Percentiles rank a stretch among this genome's conserved stretches.
phyloP scores from a whole-genome alignment of 1,284 basidiomycete species.

The Phlebopus sp. region DNA sequence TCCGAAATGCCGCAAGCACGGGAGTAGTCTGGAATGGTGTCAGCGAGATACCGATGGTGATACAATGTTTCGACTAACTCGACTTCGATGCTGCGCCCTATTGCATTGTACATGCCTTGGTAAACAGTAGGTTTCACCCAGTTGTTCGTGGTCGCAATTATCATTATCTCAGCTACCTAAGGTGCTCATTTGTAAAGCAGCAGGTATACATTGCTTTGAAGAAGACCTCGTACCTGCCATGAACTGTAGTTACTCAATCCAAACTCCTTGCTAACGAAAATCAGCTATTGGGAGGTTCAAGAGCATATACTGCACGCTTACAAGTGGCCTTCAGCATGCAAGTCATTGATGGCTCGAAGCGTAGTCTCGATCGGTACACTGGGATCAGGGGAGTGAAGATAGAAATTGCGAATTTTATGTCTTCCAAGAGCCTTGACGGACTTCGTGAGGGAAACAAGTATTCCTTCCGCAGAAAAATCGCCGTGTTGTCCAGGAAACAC shows the following conservation, averaged over 20 bases:
- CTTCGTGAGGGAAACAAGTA: conserved; percentile 25
- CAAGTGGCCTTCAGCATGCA: conserved; percentile 42
- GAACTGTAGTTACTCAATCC: conserved; percentile 44
- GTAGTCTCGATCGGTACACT: conserved; percentile 34
- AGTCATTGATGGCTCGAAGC: conserved; percentile 35
- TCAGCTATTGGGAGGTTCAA: conserved; percentile 19
- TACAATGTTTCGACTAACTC: conserved; percentile 24
- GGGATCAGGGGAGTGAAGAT: conserved; percentile 31
- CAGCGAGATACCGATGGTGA: not conserved
- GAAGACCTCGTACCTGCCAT: conserved; percentile 35
- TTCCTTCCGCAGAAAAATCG: conserved; percentile 21
- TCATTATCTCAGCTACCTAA: conserved; percentile 37
- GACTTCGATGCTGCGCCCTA: conserved; percentile 41
- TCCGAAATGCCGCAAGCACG: conserved; percentile 60
- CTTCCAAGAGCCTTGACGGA: conserved; percentile 24
- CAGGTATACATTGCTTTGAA: not conserved
- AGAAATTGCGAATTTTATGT: conserved; percentile 24
- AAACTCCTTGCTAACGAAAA: conserved; percentile 36
- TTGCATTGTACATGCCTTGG: conserved; percentile 40
- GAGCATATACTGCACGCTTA: conserved; percentile 19
- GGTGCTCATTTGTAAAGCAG: not conserved
- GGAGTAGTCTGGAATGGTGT: conserved; percentile 43
- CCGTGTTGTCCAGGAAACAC: conserved; percentile 23
- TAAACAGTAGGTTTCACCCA: conserved; percentile 33
- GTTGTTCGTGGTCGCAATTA: conserved; percentile 31